These are phyloP conservation scores for Hirsutella thompsonii DNA, from an alignment of 2,329 filamentous ascomycete genomes.

Conservation along the genomic window DNA sequence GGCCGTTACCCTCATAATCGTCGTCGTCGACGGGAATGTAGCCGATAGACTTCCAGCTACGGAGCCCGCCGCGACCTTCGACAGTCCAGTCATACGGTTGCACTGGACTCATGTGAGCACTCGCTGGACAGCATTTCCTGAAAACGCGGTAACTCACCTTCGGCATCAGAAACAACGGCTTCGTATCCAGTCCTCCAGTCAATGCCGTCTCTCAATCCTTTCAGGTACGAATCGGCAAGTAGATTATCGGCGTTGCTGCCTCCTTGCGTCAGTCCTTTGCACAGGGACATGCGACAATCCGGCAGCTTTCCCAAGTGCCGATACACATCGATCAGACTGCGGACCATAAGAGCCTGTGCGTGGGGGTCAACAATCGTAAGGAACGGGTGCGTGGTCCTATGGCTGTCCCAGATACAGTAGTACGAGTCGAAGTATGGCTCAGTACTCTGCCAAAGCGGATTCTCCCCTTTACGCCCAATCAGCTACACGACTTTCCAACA, in stretches of 20 bases:
- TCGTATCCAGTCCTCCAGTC: conserved; percentile 61
- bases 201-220: conserved; percentile 45
- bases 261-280: conserved; percentile 64
- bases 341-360: conserved; percentile 56
- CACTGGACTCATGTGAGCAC: not conserved
- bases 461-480: conserved; percentile 40
- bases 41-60: conserved; percentile 55
- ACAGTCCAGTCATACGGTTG: conserved; percentile 51
- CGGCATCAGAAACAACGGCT: conserved; percentile 60
- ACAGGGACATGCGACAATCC: conserved; percentile 66
- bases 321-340: conserved; percentile 62
- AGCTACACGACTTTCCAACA: too few species aligned
- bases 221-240: conserved; percentile 56
- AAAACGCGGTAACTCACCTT: conserved; percentile 31
- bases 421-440: conserved; percentile 64
- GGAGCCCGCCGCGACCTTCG: conserved; percentile 58
- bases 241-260: conserved; percentile 66
- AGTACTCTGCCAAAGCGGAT: conserved; percentile 54
- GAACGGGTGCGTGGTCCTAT: conserved; percentile 59
- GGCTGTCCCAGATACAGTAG: conserved; percentile 61
- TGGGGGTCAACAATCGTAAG: conserved; percentile 58
- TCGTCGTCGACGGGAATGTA: conserved; percentile 64
- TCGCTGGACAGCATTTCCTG: not conserved
- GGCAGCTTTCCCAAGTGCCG: conserved; percentile 47
- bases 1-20: conserved; percentile 50